phyloP scores from a whole-genome alignment of 2,329 filamentous ascomycete genomes.

The Onygenales sp. region DNA sequence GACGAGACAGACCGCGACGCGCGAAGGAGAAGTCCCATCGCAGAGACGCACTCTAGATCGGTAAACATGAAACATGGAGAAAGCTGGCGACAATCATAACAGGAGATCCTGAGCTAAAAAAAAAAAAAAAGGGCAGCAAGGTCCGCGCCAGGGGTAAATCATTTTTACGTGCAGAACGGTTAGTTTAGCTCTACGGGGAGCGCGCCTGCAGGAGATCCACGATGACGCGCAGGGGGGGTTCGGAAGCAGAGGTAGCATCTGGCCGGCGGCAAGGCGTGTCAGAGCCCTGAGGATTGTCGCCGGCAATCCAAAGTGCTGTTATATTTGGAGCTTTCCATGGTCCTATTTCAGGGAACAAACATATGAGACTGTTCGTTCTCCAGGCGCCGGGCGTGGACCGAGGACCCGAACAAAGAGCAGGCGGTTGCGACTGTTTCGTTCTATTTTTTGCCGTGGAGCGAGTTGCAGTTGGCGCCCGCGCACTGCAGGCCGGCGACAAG shows the following conservation, averaged over 20 bases:
- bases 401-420: neutral
- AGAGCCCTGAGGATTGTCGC: too few relatives aligned
- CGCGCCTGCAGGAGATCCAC: too few relatives aligned
- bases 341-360: too few relatives aligned
- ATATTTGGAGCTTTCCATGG: too few relatives aligned
- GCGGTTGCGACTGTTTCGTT: conserved; percentile 12
- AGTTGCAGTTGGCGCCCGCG: conserved; percentile 9
- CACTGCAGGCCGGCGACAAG: neutral
- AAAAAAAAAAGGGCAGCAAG: neutral
- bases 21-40: neutral
- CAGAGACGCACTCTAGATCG: neutral
- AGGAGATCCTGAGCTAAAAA: neutral
- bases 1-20: conserved; percentile 2
- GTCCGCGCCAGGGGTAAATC: neutral
- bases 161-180: too few relatives aligned
- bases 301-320: too few relatives aligned
- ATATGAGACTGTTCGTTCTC: too few relatives aligned
- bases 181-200: too few relatives aligned
- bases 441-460: neutral
- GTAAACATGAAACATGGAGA: conserved; percentile 29
- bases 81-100: conserved; percentile 1
- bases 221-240: too few relatives aligned
- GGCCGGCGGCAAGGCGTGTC: too few relatives aligned
- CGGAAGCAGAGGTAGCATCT: too few relatives aligned
- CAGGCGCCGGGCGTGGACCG: too few relatives aligned